Evolutionary conservation across 108 stramenopile species (phyloP), one percentile per base, ranked within the genome.

Genomic region (Nitzschia sp.): DNA sequence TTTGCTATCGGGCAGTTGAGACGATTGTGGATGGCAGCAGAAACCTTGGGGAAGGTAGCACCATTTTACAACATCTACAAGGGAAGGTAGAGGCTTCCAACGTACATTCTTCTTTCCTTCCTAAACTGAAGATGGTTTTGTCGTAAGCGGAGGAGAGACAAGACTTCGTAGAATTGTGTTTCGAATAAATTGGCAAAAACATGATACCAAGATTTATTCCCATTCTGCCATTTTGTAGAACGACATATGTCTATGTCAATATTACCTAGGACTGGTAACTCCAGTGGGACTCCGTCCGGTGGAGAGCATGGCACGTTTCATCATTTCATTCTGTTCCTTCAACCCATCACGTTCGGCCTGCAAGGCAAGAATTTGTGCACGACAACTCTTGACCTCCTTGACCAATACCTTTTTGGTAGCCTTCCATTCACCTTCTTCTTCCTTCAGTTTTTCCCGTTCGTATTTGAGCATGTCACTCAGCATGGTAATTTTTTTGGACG

Each of bases 351-450:
- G 65, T 63, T 91, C 91, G 6, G 89, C 94, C 57, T 87, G 82
- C 65, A 92, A 43, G 9, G 82, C 69, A 40, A 81, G 67, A 38
- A 95, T 86, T 58, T 87, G 89, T 0, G 78, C 79, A 9, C 94
- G 75, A 55, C 88, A 88, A 52, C 77, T 77, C 65, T 91, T 95
- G 44, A 95, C 86, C 65, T 95, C 90, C 76, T 90, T 92, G 53
- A 95, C 83, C 55, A 95, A 64, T 10, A 95, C 73, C 75, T 90
- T 92, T 57, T 90, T 89, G 14, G 85, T 84, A 20, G 72, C 69
- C 67, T 87, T 91, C 86, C 87, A 89, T 63, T 91, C 87, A 11
- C 80, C 65, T 72, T 88, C 86, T 41, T 85, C 78, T 48, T 87
- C 87, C 15, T 54, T 54, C 7, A 83, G 62, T 54, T 85, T 84